phyloP scores from a whole-genome alignment of 306 rosid species.

The Prunus mume region DNA sequence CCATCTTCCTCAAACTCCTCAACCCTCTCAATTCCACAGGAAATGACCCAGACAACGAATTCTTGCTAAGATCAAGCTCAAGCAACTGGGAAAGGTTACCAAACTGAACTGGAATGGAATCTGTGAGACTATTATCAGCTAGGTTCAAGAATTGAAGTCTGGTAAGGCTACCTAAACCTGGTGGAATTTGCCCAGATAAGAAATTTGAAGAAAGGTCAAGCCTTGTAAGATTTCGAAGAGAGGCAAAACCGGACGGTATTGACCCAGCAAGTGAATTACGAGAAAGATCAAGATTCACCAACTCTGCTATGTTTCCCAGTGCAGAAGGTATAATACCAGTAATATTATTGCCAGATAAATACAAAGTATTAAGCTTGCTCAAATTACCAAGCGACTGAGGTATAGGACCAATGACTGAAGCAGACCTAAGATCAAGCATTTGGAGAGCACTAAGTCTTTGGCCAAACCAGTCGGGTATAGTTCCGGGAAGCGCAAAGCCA shows the following conservation, averaged over 20 bases:
- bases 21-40: constrained; percentile 35
- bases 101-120: constrained; percentile 47
- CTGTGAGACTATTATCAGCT: constrained; percentile 55
- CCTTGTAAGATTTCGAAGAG: constrained; percentile 51
- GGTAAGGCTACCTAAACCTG: constrained; percentile 45
- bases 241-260: constrained; percentile 46
- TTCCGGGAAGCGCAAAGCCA: constrained; percentile 72
- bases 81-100: constrained; percentile 50
- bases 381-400: constrained; percentile 64
- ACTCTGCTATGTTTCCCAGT: constrained; percentile 43
- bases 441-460: constrained; percentile 43
- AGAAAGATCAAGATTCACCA: constrained; percentile 68
- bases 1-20: constrained; percentile 33
- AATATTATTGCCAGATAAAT: constrained; percentile 58
- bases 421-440: constrained; percentile 67
- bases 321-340: constrained; percentile 63
- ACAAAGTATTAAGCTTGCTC: constrained; percentile 39
- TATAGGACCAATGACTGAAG: constrained; percentile 54
- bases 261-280: constrained; percentile 62
- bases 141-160: constrained; percentile 47
- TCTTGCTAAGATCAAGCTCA: constrained; percentile 62
- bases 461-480: constrained; percentile 89
- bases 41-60: constrained; percentile 60
- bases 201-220: constrained; percentile 70
- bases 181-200: constrained; percentile 63